Evolutionary conservation across 2,329 filamentous ascomycete species (phyloP).

Genomic region (Tetracladium maxilliforme): DNA sequence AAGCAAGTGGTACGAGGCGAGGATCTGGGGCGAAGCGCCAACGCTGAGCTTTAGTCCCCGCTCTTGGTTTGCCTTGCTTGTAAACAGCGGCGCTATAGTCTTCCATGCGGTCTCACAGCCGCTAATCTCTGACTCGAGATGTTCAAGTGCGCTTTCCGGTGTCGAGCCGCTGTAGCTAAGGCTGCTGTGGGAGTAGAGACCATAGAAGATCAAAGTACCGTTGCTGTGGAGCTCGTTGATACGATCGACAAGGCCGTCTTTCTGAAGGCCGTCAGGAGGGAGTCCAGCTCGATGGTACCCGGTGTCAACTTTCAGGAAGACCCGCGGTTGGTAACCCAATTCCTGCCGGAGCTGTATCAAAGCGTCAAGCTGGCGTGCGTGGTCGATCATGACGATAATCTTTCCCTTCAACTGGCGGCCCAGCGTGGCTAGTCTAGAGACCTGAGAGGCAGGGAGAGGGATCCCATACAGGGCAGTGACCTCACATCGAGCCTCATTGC

Average conservation of each 20-base stretch:
- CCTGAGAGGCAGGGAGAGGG: constrained; percentile 45
- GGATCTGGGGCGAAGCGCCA: constrained; percentile 63
- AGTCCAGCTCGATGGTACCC: constrained; percentile 60
- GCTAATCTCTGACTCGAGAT: constrained; percentile 47
- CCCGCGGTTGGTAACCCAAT: constrained; percentile 30
- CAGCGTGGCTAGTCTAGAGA: constrained; percentile 43
- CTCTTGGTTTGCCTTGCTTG: neutral
- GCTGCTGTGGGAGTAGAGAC: constrained; percentile 61
- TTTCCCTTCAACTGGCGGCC: constrained; percentile 37
- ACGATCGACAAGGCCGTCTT: constrained; percentile 27
- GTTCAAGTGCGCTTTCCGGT: constrained; percentile 40
- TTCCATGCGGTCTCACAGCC: constrained; percentile 8
- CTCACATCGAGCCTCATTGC: too few relatives aligned
- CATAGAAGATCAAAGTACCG: constrained; percentile 30
- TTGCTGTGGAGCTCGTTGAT: constrained; percentile 26
- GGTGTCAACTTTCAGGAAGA: constrained; percentile 65
- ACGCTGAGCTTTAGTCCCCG: constrained; percentile 43
- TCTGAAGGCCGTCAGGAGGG: constrained; percentile 27
- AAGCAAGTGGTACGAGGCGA: constrained; percentile 45
- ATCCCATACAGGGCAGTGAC: constrained; percentile 63
- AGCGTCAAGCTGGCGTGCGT: constrained; percentile 41
- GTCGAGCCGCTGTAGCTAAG: constrained; percentile 48
- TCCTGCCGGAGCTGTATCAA: constrained; percentile 25
- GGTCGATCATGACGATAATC: constrained; percentile 56
- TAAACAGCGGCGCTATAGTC: constrained; percentile 2